Evolutionary conservation across 352 stramenopile species (phyloP).

Genomic region (Pythium apleroticum): DNA sequence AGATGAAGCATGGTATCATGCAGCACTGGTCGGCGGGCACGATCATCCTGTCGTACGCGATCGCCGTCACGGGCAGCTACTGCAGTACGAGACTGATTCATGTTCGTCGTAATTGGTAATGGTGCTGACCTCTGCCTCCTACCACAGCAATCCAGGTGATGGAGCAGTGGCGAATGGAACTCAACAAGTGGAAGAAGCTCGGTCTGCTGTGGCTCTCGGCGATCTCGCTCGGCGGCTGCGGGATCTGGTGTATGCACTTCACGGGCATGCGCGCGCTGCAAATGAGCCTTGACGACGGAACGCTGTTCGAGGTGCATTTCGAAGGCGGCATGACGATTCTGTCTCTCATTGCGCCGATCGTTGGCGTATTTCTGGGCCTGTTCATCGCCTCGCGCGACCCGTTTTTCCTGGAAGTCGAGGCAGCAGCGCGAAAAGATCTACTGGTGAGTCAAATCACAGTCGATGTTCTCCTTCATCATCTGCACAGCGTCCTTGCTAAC

Average conservation of each 20-base stretch:
- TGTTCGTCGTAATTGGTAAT: not conserved
- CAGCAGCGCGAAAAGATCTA: slow-evolving; percentile 48
- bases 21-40: slow-evolving; percentile 47
- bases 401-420: slow-evolving; percentile 70
- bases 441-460: slow-evolving; percentile 19
- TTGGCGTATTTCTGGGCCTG: slow-evolving; percentile 61
- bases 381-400: slow-evolving; percentile 55
- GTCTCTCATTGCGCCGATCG: slow-evolving; percentile 53
- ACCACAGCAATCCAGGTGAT: slow-evolving; percentile 63
- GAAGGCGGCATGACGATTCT: slow-evolving; percentile 52
- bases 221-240: slow-evolving; percentile 55
- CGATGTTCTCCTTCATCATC: slow-evolving; percentile 33
- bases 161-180: slow-evolving; percentile 60
- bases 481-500: not conserved
- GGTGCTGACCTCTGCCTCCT: not conserved
- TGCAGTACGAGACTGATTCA: slow-evolving; percentile 36
- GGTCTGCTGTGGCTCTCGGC: slow-evolving; percentile 44
- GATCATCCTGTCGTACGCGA: slow-evolving; percentile 53
- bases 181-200: slow-evolving; percentile 38
- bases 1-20: slow-evolving; percentile 20
- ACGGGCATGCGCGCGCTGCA: slow-evolving; percentile 65
- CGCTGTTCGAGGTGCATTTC: slow-evolving; percentile 49
- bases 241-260: slow-evolving; percentile 80
- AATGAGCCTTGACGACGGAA: slow-evolving; percentile 41
- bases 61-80: slow-evolving; percentile 56